These are phyloP conservation scores for Hypoxylon sp. DNA, from an alignment of 2,329 filamentous ascomycete genomes.

Conservation along the genomic window DNA sequence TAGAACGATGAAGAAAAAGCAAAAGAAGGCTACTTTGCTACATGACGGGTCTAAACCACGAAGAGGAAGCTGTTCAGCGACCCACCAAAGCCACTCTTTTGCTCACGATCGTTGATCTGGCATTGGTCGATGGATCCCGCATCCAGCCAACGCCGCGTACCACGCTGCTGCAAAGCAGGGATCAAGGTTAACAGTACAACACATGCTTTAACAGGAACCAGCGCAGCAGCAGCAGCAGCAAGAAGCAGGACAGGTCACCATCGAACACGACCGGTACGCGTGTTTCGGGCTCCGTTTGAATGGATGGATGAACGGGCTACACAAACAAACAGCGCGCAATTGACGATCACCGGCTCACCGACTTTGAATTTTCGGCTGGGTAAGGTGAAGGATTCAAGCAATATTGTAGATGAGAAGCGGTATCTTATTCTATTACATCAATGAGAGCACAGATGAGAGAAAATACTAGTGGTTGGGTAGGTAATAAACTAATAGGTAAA, in stretches of 20 bases:
- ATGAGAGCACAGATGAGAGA: no score
- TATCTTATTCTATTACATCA: no score
- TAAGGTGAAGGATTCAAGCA: constrained; percentile 2
- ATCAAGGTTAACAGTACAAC: constrained; percentile 22
- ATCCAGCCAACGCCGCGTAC: constrained; percentile 33
- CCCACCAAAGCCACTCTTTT: constrained; percentile 28
- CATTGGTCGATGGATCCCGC: constrained; percentile 39
- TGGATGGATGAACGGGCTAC: no score
- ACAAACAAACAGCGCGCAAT: constrained; percentile 22
- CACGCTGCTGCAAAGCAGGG: constrained; percentile 31
- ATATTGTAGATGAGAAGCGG: no score
- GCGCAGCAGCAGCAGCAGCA: constrained; percentile 32
- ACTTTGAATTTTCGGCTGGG: constrained; percentile 19
- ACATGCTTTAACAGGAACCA: constrained; percentile 31
- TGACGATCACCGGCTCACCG: constrained; percentile 32
- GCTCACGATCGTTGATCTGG: constrained; percentile 43
- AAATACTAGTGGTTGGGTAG: constrained; percentile 4
- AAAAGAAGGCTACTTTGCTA: no score
- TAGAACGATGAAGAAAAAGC: constrained; percentile 20
- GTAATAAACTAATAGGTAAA: no score
- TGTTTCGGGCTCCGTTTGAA: constrained; percentile 26
- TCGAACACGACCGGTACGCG: constrained; percentile 24
- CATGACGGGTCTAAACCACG: not conserved
- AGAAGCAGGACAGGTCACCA: constrained; percentile 24
- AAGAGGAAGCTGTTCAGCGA: constrained; percentile 17